Evolutionary conservation across 2,329 filamentous ascomycete genomes (phyloP).

Genomic region (Lasiodiplodia hormozganensis): DNA sequence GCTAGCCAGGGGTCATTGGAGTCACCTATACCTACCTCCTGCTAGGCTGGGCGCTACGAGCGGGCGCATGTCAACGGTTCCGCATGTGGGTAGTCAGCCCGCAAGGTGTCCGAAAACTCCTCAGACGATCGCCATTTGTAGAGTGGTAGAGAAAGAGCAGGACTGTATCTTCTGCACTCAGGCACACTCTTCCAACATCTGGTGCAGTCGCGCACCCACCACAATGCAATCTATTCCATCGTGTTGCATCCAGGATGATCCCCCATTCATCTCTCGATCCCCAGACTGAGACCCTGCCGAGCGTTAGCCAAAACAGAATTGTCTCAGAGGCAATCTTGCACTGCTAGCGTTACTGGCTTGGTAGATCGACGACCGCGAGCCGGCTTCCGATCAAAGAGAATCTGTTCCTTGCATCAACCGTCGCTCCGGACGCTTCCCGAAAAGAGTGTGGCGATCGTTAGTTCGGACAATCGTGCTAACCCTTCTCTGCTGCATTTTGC

Average conservation of each 20-base stretch:
- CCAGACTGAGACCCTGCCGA: neutral
- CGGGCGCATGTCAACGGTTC: neutral
- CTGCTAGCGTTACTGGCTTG: neutral
- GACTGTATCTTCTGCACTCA: neutral
- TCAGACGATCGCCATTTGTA: neutral
- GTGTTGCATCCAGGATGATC: neutral
- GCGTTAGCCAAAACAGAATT: neutral
- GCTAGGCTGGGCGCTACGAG: neutral
- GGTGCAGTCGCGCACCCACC: constrained; percentile 7
- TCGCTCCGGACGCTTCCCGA: neutral
- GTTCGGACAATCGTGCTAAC: neutral
- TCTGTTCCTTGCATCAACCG: neutral
- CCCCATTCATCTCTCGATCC: neutral
- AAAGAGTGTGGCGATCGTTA: neutral
- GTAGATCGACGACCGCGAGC: constrained; percentile 13
- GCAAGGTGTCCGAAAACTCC: neutral
- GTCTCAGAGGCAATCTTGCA: constrained; percentile 11
- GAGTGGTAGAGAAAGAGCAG: neutral
- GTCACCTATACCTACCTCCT: neutral
- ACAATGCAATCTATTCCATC: constrained; percentile 3
- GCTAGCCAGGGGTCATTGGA: neutral
- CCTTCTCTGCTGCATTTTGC: neutral
- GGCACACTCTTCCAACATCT: neutral
- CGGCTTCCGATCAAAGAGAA: constrained; percentile 13
- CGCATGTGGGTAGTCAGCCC: neutral